These are phyloP conservation scores for Acacia concinna DNA, from an alignment of 331 rosid genomes.

Conservation along the genomic window DNA sequence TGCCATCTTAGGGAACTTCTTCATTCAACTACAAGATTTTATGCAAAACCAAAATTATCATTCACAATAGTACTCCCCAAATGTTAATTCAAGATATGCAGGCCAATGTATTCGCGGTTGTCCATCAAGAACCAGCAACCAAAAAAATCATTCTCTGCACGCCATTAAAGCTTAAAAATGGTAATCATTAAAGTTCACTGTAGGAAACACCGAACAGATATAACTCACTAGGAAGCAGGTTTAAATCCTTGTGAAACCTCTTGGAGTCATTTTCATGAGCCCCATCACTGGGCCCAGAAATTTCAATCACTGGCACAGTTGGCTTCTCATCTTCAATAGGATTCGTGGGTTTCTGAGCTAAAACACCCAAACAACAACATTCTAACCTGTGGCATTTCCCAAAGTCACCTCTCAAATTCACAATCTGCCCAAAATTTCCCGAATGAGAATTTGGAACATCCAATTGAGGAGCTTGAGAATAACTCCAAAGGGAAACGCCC, in stretches of 20 bases:
- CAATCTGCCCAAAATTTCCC: conserved; percentile 23
- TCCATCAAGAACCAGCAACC: neutral
- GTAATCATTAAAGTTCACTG: neutral
- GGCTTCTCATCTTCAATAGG: conserved; percentile 64
- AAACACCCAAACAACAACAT: conserved; percentile 41
- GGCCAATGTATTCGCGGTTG: neutral
- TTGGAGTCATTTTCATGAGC: conserved; percentile 33
- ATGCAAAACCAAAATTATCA: neutral
- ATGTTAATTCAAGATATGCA: neutral
- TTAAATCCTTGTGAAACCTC: conserved; percentile 45
- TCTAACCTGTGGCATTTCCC: conserved; percentile 45
- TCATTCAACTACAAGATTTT: neutral
- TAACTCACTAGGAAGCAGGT: conserved; percentile 62
- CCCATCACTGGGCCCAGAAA: conserved; percentile 35
- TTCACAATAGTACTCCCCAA: neutral
- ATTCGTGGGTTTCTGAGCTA: conserved; percentile 45
- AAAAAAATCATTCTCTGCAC: neutral
- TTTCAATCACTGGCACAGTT: conserved; percentile 21
- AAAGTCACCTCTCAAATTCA: conserved; percentile 41
- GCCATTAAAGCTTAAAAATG: conserved; percentile 1
- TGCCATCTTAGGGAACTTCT: neutral
- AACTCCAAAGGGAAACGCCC: conserved; percentile 39
- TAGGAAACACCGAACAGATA: neutral
- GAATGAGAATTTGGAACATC: conserved; percentile 41
- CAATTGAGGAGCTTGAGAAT: conserved; percentile 35